Evolutionary conservation across 2,329 filamentous ascomycete species (phyloP).

Genomic region (Immersiporthe knoxdaviesiana): DNA sequence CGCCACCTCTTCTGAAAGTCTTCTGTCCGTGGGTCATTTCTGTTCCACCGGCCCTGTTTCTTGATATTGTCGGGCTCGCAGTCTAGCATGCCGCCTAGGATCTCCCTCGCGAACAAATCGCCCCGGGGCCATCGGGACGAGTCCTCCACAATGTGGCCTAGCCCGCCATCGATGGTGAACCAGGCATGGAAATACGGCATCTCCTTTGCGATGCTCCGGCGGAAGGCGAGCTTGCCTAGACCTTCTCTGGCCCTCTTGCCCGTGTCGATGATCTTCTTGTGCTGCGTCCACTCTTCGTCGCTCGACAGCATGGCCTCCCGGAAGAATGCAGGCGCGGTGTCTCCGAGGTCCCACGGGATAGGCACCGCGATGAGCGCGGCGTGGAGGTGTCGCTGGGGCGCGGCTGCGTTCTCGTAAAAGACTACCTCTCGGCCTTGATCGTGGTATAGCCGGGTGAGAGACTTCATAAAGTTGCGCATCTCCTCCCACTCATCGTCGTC

Average conservation of each 20-base stretch:
- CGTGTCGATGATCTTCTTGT: conserved; percentile 93
- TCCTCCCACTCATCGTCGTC: conserved; percentile 99
- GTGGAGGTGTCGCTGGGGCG: conserved; percentile 76
- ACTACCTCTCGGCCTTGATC: conserved; percentile 89
- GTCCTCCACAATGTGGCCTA: conserved; percentile 93
- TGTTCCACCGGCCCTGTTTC: conserved; percentile 84
- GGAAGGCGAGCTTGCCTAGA: conserved; percentile 79
- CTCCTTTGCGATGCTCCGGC: conserved; percentile 83
- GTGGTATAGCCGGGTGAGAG: conserved; percentile 89
- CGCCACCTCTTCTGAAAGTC: conserved; percentile 83
- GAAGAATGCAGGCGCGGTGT: conserved; percentile 92
- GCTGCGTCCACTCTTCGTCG: conserved; percentile 95
- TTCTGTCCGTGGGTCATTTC: conserved; percentile 70
- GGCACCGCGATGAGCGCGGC: conserved; percentile 86
- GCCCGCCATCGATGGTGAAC: conserved; percentile 89
- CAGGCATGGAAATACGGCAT: conserved; percentile 99
- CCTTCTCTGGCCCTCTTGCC: conserved; percentile 66
- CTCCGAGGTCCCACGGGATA: conserved; percentile 87
- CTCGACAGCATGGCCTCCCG: conserved; percentile 86
- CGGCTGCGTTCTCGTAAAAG: conserved; percentile 96
- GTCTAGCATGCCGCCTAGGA: conserved; percentile 91
- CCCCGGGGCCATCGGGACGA: conserved; percentile 82
- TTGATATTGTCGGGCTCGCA: conserved; percentile 81
- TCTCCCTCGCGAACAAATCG: conserved; percentile 89
- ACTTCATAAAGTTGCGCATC: conserved; percentile 99